Evolutionary conservation across 2,329 filamentous ascomycete species (phyloP), one percentile per base, ranked within the genome.

Genomic region (Cercospora beticola): DNA sequence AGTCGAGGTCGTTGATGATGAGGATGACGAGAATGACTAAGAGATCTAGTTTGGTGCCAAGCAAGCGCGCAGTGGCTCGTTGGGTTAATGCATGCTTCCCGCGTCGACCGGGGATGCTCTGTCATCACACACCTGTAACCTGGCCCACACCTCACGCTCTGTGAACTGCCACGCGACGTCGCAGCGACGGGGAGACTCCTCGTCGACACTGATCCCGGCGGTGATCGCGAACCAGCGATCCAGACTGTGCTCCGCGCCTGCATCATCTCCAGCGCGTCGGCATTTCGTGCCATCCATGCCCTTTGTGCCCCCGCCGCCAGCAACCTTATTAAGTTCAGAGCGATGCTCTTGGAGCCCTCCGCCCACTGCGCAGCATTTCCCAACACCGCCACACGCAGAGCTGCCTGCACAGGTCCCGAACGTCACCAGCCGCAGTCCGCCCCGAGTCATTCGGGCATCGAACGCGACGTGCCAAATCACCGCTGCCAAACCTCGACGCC

Each of bases 381-480:
- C 23, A 21, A 40, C 61, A 52, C 28, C 28, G 46, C 62, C 46
- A 54, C 46, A 30, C 46, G 18, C 46, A 9, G 18, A 18, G 9
- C 30, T 21, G 28, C 23, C 26, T 54, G 52, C 61, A 21, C n/a
- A 31, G n/a, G 21, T 26, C 46, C 46, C 46, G 46, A 52, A 10
- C 46, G 5, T 21, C 46, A 52, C 46, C 46, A 52, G 46, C 49
- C 49, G 49, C 49, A 16, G 49, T 56, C 30, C 23, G 2, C 46
- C 31, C 18, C 49, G 18, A 43, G 62, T 64, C 49, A 28, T n/a
- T 18, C 46, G 62, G 49, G 62, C 46, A 33, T 23, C 23, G 30
- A 54, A 21, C 14, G 62, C 26, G 62, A 64, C 52, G 31, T 28
- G 31, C 46, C 62, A 31, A n/a, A 54, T 23, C 62, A 56, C 46